Evolutionary conservation across 176 grass and related monocot species (phyloP).

Genomic region (Phoenix roebelenii): DNA sequence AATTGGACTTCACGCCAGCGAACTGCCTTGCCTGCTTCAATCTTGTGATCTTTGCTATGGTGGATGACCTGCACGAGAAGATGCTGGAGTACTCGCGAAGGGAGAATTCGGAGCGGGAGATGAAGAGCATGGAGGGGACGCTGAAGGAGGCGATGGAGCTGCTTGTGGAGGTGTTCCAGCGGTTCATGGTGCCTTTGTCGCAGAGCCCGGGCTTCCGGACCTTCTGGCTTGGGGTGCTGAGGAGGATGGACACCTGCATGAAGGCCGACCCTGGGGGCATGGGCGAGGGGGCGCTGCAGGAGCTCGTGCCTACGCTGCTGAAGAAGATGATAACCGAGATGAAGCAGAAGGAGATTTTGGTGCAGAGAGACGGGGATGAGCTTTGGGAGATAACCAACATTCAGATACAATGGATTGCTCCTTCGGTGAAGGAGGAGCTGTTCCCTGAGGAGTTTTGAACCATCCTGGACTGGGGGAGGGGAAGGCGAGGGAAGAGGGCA

Average conservation of each 20-base stretch:
- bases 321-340: conserved; percentile 85
- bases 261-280: conserved; percentile 49
- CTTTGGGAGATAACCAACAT: conserved; percentile 93
- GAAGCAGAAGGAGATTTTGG: conserved; percentile 72
- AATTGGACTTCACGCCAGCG: conserved; percentile 45
- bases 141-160: conserved; percentile 47
- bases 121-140: conserved; percentile 72
- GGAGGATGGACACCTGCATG: conserved; percentile 88
- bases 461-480: too few species aligned
- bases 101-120: conserved; percentile 66
- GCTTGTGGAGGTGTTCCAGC: conserved; percentile 55
- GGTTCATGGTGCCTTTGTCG: conserved; percentile 45
- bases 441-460: conserved; percentile 37
- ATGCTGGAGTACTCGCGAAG: conserved; percentile 81
- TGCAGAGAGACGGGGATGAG: conserved; percentile 47
- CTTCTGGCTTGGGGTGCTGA: conserved; percentile 79
- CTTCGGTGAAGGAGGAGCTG: conserved; percentile 65
- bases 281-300: conserved; percentile 45
- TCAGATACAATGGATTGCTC: conserved; percentile 91
- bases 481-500: too few species aligned
- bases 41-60: conserved; percentile 79
- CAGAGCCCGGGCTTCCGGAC: conserved; percentile 64
- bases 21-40: conserved; percentile 72
- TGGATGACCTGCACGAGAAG: conserved; percentile 87
- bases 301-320: conserved; percentile 48